Percentiles rank a stretch among this genome's conserved stretches.
These are phyloP conservation scores for Rhynchospora breviuscula DNA, from an alignment of 176 grass and related monocot species.

Conservation along the genomic window DNA sequence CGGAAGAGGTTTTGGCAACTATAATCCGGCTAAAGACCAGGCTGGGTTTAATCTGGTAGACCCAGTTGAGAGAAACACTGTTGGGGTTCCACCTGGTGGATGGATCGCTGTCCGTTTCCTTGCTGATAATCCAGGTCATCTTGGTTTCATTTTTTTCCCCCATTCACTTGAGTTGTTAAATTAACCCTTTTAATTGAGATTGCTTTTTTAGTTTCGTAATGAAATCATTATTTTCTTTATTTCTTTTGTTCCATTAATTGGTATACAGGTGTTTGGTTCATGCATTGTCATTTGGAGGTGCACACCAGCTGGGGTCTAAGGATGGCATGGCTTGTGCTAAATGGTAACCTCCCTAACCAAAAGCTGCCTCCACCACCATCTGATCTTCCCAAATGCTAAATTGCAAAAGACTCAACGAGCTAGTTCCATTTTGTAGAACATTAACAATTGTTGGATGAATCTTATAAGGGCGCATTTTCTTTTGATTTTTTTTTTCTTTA, in stretches of 20 bases:
- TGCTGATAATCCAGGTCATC: conserved; percentile 57
- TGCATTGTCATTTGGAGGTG: conserved; percentile 84
- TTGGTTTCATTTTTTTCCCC: neutral
- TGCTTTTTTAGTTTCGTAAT: neutral
- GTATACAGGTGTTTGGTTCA: conserved; percentile 64
- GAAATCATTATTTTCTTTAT: neutral
- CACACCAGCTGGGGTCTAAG: conserved; percentile 73
- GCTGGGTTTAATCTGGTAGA: conserved; percentile 54
- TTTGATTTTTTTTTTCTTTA: neutral
- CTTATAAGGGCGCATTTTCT: neutral
- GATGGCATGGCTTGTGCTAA: conserved; percentile 80
- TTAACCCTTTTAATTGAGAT: neutral
- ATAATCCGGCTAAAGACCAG: conserved; percentile 34
- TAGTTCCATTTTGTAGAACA: neutral
- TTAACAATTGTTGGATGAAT: neutral
- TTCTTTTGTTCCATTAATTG: neutral
- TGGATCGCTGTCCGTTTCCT: conserved; percentile 69
- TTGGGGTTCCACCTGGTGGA: conserved; percentile 59
- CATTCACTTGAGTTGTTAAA: neutral
- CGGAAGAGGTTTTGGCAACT: conserved; percentile 49
- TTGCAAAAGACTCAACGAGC: neutral
- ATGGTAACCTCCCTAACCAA: conserved; percentile 49
- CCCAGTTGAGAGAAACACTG: conserved; percentile 60
- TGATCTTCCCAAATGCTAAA: conserved; percentile 56
- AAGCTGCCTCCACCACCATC: conserved; percentile 75